Conservation (phyloP, 2,329 filamentous ascomycete genomes). For the Parasarocladium wereldwijsianum region DNA sequence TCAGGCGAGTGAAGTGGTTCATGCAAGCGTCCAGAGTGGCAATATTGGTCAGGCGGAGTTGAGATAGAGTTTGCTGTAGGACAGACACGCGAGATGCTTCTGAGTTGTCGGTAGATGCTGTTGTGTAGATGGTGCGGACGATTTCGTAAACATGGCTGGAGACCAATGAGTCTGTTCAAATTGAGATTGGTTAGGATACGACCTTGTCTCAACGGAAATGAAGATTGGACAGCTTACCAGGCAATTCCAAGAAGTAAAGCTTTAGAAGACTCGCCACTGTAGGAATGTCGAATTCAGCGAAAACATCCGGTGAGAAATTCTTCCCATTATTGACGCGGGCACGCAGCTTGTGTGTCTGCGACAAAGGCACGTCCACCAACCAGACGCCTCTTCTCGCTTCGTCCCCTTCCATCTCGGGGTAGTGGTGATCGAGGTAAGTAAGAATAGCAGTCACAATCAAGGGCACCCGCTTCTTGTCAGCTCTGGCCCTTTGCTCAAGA, state of each 20-base stretch:
- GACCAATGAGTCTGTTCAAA: constrained; percentile 69
- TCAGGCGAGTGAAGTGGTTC: constrained; percentile 93
- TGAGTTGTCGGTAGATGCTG: constrained; percentile 59
- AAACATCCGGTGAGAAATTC: constrained; percentile 55
- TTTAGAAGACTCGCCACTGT: constrained; percentile 88
- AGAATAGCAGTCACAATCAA: constrained; percentile 83
- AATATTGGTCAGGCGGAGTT: constrained; percentile 91
- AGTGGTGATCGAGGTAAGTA: constrained; percentile 91
- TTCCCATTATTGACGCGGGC: constrained; percentile 78
- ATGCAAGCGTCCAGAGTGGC: constrained; percentile 96
- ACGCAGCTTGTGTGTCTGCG: constrained; percentile 73
- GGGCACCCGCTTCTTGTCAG: constrained; percentile 90
- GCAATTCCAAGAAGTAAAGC: constrained; percentile 86
- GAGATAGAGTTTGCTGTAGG: constrained; percentile 87
- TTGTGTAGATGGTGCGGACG: constrained; percentile 89
- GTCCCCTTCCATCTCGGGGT: constrained; percentile 93
- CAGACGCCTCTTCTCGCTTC: constrained; percentile 85
- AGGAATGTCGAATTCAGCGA: constrained; percentile 84
- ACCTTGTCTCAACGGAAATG: neutral
- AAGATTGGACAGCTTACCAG: constrained; percentile 46
- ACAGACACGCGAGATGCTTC: constrained; percentile 75
- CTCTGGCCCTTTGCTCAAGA: constrained; percentile 83
- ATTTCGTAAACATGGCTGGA: constrained; percentile 98
- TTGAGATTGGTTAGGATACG: constrained; percentile 11
- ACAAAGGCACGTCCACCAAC: constrained; percentile 81